Evolutionary conservation across 2,329 filamentous ascomycete species (phyloP), one percentile per base, ranked within the genome.

Genomic region (Paramyrothecium sp.): DNA sequence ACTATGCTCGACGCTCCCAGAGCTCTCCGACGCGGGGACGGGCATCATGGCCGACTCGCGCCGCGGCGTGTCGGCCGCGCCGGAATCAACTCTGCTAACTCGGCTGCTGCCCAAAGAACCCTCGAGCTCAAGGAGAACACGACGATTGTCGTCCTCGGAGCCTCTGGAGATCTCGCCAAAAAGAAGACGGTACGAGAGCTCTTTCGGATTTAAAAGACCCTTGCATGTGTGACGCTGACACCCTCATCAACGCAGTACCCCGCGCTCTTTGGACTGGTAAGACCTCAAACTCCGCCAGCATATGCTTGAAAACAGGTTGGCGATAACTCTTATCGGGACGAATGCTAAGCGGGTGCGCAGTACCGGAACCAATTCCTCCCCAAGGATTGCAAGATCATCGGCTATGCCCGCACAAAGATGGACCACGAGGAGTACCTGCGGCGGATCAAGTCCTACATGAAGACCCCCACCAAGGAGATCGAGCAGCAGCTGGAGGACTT

Each of bases 391-490:
- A 91, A 88, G 77, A 97, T 99, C 73, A 88, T 99, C 70, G 95
- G 95, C 81, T 99, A 99, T 91, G 95, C 95, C 69, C 89, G 95
- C 74, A 99, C 95, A 68, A 97, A 97, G 84, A 99, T 99, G 95
- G 93, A 98, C 80, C 92, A 94, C 71, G 88, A 92, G 63, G 95
- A 99, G 77, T 98, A 91, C 81, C 84, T 98, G 73, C 91, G 89
- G 79, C 87, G 95, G 66, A 92, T 99, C 78, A 94, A 90, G 79
- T 97, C 92, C 60, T 96, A 97, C 81, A 99, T 99, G 82, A 98
- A 99, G 86, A 95, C 93, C 17, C 95, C 95, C 17, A 97, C 94
- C 66, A 96, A 97, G 82, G 95, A 98, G 68, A 88, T 96, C 66
- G 93, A 99, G 81, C 89, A 97, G 78, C 93, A 98, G 75, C 84